These are phyloP conservation scores for Silene noctiflora DNA, from an alignment of 179 eudicot genomes.

Conservation along the genomic window DNA sequence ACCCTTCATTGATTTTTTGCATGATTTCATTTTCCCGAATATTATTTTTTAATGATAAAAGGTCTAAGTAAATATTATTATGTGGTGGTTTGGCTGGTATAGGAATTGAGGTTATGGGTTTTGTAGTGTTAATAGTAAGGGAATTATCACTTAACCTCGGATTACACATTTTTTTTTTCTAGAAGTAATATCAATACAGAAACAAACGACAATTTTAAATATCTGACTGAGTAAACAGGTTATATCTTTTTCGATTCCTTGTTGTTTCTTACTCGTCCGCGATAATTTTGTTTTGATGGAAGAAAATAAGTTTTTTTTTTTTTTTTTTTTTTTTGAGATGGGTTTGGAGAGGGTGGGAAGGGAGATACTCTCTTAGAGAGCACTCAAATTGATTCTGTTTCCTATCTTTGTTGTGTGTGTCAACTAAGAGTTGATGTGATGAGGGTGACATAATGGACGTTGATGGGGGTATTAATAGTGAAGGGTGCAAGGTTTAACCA, in stretches of 20 bases:
- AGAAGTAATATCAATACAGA: background rate
- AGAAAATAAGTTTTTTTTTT: background rate
- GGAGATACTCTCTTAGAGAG: constrained; percentile 41
- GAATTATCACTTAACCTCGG: constrained; percentile 28
- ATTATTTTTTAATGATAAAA: constrained; percentile 24
- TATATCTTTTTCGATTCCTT: too few species aligned
- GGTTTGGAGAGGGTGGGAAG: background rate
- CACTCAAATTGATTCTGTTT: constrained; percentile 22
- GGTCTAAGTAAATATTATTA: constrained; percentile 30
- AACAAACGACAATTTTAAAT: background rate
- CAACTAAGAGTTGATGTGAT: constrained; percentile 28
- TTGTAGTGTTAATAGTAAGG: background rate
- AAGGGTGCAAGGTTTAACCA: background rate
- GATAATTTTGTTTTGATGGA: background rate
- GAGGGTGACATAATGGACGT: constrained; percentile 29
- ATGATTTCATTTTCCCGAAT: background rate
- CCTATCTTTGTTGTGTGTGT: constrained; percentile 5
- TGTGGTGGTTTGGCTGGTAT: constrained; percentile 8
- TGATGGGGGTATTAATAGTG: constrained; percentile 33
- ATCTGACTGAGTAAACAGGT: background rate
- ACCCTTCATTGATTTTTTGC: background rate
- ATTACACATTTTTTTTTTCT: constrained; percentile 44
- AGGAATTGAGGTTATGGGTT: constrained; percentile 3
- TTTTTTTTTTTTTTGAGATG: background rate
- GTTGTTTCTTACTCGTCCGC: background rate